Conservation (phyloP, 768 basidiomycete genomes). For the Cyathus striatus region DNA sequence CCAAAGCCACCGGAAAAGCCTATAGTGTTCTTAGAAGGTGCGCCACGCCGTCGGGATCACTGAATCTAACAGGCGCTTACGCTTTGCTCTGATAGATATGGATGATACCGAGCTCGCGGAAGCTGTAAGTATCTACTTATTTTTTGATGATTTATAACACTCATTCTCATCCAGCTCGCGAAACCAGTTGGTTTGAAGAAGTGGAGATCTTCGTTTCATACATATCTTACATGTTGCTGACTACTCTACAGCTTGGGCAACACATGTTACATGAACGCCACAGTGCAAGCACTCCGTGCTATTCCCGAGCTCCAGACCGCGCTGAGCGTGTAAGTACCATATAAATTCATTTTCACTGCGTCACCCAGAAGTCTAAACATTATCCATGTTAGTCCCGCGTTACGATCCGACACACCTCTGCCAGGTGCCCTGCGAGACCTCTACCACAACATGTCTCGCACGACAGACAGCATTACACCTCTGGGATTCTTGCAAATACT, state of each 20-base stretch:
- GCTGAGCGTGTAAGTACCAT: conserved; percentile 46
- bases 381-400: conserved; percentile 21
- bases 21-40: conserved; percentile 82
- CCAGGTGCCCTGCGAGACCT: conserved; percentile 60
- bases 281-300: conserved; percentile 87
- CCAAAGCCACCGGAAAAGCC: conserved; percentile 83
- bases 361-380: not conserved
- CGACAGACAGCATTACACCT: conserved; percentile 75
- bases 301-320: conserved; percentile 86
- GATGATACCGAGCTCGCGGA: conserved; percentile 75
- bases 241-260: conserved; percentile 62
- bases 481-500: conserved; percentile 61
- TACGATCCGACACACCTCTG: conserved; percentile 35
- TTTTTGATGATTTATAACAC: too few relatives aligned
- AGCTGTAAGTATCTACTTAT: conserved; percentile 46
- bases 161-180: too few relatives aligned
- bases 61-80: not conserved
- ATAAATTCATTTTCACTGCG: not conserved
- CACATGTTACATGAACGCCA: conserved; percentile 98
- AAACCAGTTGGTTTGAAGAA: conserved; percentile 82
- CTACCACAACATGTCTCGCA: conserved; percentile 67
- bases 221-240: not conserved
- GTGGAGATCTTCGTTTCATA: conserved; percentile 28
- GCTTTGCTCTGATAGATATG: conserved; percentile 64
- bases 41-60: conserved; percentile 7